Evolutionary conservation across 2,329 filamentous ascomycete species (phyloP), one percentile per base, ranked within the genome.

Genomic region (Colletotrichum agaves): DNA sequence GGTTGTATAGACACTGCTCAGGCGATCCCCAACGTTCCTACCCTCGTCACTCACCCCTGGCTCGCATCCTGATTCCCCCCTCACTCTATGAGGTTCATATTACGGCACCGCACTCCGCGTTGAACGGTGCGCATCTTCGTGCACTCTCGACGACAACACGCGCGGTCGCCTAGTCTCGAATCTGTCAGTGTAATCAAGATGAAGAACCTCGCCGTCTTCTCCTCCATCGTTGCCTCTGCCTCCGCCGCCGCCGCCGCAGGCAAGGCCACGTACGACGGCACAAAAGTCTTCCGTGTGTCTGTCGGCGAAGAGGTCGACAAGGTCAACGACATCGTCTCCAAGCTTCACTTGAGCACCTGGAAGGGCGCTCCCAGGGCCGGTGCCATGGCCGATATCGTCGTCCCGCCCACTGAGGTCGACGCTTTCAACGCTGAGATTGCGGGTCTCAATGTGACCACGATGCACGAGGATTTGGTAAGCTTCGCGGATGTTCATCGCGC

Each of bases 241-340:
- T 57, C 67, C 7, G 67, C 67, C 19, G 67, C 67, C 44, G 53
- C 63, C n/a, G 46, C 61, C 10, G 46, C 6, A 13, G 61, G 8
- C 15, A 23, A 46, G 61, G 10, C 37, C 7, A 52, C 66, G 53
- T 85, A 84, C 65, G 75, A 80, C 60, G 82, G 82, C 12, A 81
- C 80, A 75, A 82, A 82, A 70, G 82, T 82, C 39, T 78, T 80
- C 61, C 80, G 81, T 10, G 72, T 84, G n/a, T 73, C 78, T 7
- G 77, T 80, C 39, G 74, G 75, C 17, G 69, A 77, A 47, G 71
- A 79, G 55, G 74, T 74, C 19, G 72, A 71, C 63, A 72, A 72
- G 19, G 71, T 82, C 57, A 76, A 76, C 67, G 67, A 71, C n/a
- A 73, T 81, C 63, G 71, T 81, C 52, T 64, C 73, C 49, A 74